Percentiles rank a stretch among this genome's conserved stretches.
phyloP scores from a whole-genome alignment of 805 yeast species.

The Saturnispora quitensis region DNA sequence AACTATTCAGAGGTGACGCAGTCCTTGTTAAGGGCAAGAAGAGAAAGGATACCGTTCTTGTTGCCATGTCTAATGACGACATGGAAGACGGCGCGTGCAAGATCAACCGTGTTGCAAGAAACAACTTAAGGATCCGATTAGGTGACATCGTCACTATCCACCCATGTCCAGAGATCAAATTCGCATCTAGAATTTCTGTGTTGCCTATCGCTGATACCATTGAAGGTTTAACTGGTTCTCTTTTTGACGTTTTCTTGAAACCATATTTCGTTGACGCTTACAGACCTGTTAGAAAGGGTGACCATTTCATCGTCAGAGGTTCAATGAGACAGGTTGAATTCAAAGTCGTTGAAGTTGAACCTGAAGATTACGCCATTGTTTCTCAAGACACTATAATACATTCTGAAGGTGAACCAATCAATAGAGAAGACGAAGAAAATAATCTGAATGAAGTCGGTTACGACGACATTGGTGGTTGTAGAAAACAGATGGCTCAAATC shows the following conservation, averaged over 20 bases:
- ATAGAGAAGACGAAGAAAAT: slow-evolving; percentile 96
- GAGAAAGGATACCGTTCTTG: slow-evolving; percentile 93
- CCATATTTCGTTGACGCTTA: slow-evolving; percentile 99
- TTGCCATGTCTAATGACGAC: slow-evolving; percentile 93
- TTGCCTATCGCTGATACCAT: slow-evolving; percentile 97
- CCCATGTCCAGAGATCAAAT: slow-evolving; percentile 97
- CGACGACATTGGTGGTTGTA: slow-evolving; percentile 98
- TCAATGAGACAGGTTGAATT: slow-evolving; percentile 99
- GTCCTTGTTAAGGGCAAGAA: slow-evolving; percentile 96
- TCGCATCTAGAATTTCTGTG: slow-evolving; percentile 89
- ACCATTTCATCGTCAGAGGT: slow-evolving; percentile 91
- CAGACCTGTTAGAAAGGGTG: slow-evolving; percentile 97
- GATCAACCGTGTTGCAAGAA: slow-evolving; percentile 91
- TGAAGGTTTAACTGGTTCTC: slow-evolving; percentile 94
- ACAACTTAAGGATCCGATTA: slow-evolving; percentile 85
- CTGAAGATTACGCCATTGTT: slow-evolving; percentile 93
- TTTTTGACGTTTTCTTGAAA: slow-evolving; percentile 91
- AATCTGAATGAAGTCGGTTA: slow-evolving; percentile 95
- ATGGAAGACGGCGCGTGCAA: slow-evolving; percentile 93
- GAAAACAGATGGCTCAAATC: slow-evolving; percentile 99
- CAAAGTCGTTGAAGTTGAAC: slow-evolving; percentile 97
- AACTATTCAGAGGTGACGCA: slow-evolving; percentile 96
- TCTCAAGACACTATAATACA: slow-evolving; percentile 98
- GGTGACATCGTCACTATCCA: slow-evolving; percentile 89
- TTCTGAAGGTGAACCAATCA: slow-evolving; percentile 98